Conservation (phyloP, 1,284 basidiomycete genomes). For the Coniophora puteana region DNA sequence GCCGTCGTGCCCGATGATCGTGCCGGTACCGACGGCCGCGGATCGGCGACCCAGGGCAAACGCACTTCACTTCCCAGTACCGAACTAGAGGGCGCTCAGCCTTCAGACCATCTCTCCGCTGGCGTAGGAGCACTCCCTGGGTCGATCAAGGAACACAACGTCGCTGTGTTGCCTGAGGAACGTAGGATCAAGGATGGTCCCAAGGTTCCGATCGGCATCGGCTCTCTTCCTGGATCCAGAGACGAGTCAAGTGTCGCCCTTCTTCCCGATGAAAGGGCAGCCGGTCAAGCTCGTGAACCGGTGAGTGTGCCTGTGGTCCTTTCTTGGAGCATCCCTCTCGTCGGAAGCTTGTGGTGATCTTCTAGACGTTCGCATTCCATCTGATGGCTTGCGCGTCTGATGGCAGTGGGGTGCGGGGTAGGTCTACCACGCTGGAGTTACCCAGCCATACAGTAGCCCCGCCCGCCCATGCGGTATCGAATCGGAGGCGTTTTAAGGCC, state of each 20-base stretch:
- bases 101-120: constrained; percentile 19
- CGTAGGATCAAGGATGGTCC: constrained; percentile 14
- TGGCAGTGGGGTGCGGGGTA: no score
- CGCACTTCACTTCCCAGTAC: constrained; percentile 22
- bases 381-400: no score
- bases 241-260: constrained; percentile 29
- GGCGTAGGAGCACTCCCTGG: constrained; percentile 29
- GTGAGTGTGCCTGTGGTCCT: no score
- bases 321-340: no score
- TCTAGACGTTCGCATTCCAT: no score
- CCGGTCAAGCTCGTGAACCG: constrained; percentile 6
- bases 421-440: no score
- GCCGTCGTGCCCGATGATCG: constrained; percentile 1
- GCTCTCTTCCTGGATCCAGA: constrained; percentile 19
- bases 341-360: no score
- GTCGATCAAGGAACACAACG: constrained; percentile 26
- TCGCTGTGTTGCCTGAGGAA: constrained; percentile 28
- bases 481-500: no score
- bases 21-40: neutral
- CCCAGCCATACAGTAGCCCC: no score
- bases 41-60: neutral
- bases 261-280: constrained; percentile 25
- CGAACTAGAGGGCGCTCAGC: constrained; percentile 23
- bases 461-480: no score
- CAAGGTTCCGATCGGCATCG: neutral